Evolutionary conservation across 345 rosid genomes (phyloP).

Genomic region (Laguncularia racemosa): DNA sequence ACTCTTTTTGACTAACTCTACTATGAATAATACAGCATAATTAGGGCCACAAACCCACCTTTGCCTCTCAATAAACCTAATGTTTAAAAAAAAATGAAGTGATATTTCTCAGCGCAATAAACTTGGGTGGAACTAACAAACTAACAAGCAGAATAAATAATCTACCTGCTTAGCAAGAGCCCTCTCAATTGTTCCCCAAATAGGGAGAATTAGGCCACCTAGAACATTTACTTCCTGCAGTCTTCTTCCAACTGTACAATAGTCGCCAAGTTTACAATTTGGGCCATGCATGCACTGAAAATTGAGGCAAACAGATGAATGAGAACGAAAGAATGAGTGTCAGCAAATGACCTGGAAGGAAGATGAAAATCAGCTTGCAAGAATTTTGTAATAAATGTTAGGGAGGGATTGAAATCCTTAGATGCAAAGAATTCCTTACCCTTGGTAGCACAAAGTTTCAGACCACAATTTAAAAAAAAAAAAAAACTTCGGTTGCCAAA

Average conservation of each 20-base stretch:
- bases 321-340: not conserved
- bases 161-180: constrained; percentile 92
- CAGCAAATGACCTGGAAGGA: not conserved
- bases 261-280: constrained; percentile 80
- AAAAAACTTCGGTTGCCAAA: no score
- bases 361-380: not conserved
- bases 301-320: constrained; percentile 9
- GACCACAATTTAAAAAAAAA: no score
- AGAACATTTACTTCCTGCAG: constrained; percentile 87
- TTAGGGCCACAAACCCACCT: no score
- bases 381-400: not conserved
- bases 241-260: constrained; percentile 95
- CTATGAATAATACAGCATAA: no score
- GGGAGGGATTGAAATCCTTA: not conserved
- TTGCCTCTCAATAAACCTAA: no score
- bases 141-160: not conserved
- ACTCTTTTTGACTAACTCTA: no score
- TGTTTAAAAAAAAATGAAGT: no score
- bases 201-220: constrained; percentile 96
- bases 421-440: not conserved
- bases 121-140: no score
- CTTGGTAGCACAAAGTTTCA: no score
- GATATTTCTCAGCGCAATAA: no score
- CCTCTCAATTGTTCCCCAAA: constrained; percentile 97
- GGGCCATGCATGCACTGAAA: constrained; percentile 99